Evolutionary conservation across 225 moss, liverwort and hornwort genomes (phyloP).

Genomic region (Pseudisothecium myosuroides): DNA sequence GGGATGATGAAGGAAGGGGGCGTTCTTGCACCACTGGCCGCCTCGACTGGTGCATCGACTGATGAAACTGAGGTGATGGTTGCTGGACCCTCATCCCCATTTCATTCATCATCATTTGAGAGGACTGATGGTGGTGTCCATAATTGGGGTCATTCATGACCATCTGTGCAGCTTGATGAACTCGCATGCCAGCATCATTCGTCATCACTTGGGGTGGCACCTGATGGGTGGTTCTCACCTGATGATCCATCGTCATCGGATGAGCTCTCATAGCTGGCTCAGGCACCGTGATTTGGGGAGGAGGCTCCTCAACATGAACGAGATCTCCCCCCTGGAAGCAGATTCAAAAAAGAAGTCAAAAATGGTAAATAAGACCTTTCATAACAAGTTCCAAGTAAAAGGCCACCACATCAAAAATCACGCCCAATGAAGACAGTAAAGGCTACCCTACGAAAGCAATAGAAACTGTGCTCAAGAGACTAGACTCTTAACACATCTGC

Average conservation of each 20-base stretch:
- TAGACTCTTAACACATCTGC: background rate
- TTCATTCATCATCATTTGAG: slow-evolving; percentile 26
- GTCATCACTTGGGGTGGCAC: slow-evolving; percentile 8
- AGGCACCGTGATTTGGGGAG: background rate
- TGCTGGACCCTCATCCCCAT: slow-evolving; percentile 34
- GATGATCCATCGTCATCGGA: slow-evolving; percentile 16
- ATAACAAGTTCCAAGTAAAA: background rate
- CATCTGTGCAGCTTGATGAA: slow-evolving; percentile 19
- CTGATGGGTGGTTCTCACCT: slow-evolving; percentile 16
- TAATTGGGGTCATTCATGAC: slow-evolving; percentile 21
- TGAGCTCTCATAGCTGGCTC: slow-evolving; percentile 18
- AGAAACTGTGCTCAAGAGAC: background rate
- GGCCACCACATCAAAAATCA: background rate
- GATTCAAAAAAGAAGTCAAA: background rate
- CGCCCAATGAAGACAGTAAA: background rate
- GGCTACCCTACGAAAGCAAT: background rate
- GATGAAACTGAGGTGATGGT: slow-evolving; percentile 11
- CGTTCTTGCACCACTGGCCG: slow-evolving; percentile 42
- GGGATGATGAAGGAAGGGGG: slow-evolving; percentile 14
- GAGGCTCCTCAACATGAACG: background rate
- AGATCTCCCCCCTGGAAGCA: background rate
- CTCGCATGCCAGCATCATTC: slow-evolving; percentile 19
- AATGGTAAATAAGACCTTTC: too few relatives aligned
- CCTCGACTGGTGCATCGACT: slow-evolving; percentile 13
- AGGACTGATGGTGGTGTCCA: slow-evolving; percentile 14